These are phyloP conservation scores for Sphaerobolus stellatus DNA, from an alignment of 1,284 basidiomycete species.

Conservation along the genomic window DNA sequence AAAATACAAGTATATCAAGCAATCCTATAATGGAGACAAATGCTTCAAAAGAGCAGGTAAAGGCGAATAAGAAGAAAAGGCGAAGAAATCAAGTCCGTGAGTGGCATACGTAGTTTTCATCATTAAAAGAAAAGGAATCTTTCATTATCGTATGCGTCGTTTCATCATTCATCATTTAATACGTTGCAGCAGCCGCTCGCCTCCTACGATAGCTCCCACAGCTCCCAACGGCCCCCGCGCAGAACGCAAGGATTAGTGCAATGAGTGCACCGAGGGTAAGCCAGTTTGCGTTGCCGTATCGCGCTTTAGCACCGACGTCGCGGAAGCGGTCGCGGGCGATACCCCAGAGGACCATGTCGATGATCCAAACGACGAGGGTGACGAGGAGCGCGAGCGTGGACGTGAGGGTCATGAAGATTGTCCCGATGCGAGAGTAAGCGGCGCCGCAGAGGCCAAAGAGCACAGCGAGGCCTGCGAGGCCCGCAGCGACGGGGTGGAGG, in stretches of 20 bases:
- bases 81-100: no score
- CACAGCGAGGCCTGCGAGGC: constrained; percentile 67
- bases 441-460: constrained; percentile 70
- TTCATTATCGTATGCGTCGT: no score
- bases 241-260: constrained; percentile 64
- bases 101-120: no score
- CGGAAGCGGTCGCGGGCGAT: constrained; percentile 61
- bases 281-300: constrained; percentile 78
- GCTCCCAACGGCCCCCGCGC: constrained; percentile 62
- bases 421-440: constrained; percentile 62
- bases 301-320: constrained; percentile 49
- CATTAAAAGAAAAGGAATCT: no score
- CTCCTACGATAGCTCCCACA: constrained; percentile 61
- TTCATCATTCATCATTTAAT: no score
- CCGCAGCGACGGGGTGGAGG: constrained; percentile 76
- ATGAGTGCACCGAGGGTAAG: constrained; percentile 70
- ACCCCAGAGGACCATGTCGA: constrained; percentile 80
- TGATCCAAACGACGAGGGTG: constrained; percentile 66
- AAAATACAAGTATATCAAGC: no score
- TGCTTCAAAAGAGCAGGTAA: no score
- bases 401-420: constrained; percentile 71
- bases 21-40: no score
- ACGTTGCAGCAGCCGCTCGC: constrained; percentile 19
- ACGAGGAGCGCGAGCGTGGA: constrained; percentile 62
- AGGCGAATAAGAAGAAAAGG: no score